Percentiles rank a stretch among this genome's conserved stretches.
phyloP scores from a whole-genome alignment of 1,284 basidiomycete species.

The Farysia itapuensis region DNA sequence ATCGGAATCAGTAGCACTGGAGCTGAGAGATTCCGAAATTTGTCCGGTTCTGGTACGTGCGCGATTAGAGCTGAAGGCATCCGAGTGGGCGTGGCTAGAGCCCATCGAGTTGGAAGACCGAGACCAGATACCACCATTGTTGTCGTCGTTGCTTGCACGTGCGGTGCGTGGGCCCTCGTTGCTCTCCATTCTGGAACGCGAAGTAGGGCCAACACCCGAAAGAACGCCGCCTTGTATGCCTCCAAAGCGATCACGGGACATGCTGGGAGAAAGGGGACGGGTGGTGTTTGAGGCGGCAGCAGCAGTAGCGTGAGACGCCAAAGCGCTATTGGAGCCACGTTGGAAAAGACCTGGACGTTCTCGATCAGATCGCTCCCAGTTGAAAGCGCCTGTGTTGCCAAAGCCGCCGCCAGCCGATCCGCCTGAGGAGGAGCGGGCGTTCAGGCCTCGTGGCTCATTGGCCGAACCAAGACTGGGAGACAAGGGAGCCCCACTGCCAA shows the following conservation, averaged over 20 bases:
- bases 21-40: constrained; percentile 5
- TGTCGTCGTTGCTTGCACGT: constrained; percentile 15
- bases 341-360: constrained; percentile 47
- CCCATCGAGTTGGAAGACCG: constrained; percentile 10
- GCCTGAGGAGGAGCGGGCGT: constrained; percentile 34
- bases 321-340: constrained; percentile 30
- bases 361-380: constrained; percentile 32
- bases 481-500: constrained; percentile 1
- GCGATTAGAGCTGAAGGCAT: constrained; percentile 38
- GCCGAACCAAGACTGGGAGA: constrained; percentile 12
- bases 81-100: constrained; percentile 8
- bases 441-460: constrained; percentile 39
- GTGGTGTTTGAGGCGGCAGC: constrained; percentile 12
- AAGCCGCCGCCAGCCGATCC: constrained; percentile 14
- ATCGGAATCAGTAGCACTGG: not conserved
- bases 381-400: constrained; percentile 14
- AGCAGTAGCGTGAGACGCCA: constrained; percentile 12
- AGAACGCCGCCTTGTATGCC: constrained; percentile 52
- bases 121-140: constrained; percentile 12
- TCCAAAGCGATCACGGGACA: constrained; percentile 40
- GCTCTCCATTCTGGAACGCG: constrained; percentile 47
- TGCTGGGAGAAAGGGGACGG: constrained; percentile 31
- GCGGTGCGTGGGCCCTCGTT: constrained; percentile 10
- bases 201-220: constrained; percentile 41
- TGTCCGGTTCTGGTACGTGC: constrained; percentile 11